These are phyloP conservation scores for Citrullus mucosospermus DNA, from an alignment of 306 rosid species.

Conservation along the genomic window DNA sequence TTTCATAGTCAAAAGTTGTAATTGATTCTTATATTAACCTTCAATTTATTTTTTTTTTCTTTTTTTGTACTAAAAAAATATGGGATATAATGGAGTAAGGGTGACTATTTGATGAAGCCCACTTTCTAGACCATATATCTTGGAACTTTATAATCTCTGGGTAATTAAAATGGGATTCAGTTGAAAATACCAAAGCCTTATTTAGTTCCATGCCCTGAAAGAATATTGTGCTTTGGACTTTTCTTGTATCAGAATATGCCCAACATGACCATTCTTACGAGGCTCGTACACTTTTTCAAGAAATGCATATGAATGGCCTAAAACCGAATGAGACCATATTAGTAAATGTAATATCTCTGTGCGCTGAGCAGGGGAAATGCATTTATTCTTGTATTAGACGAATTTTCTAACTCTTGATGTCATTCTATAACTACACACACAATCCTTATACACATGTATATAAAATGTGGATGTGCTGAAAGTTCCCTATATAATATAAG, in stretches of 20 bases:
- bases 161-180: constrained; percentile 28
- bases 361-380: constrained; percentile 72
- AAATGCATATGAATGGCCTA: constrained; percentile 51
- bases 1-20: constrained; percentile 54
- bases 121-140: constrained; percentile 25
- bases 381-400: constrained; percentile 58
- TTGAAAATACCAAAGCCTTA: constrained; percentile 41
- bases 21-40: constrained; percentile 54
- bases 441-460: constrained; percentile 39
- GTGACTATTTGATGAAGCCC: constrained; percentile 38
- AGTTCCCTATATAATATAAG: constrained; percentile 45
- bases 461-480: constrained; percentile 72
- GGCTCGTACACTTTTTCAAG: constrained; percentile 61
- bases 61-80: constrained; percentile 38
- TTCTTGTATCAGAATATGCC: constrained; percentile 35
- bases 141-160: too few relatives aligned
- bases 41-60: constrained; percentile 19
- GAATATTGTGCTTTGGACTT: constrained; percentile 61
- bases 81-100: constrained; percentile 43
- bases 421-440: constrained; percentile 24
- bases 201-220: constrained; percentile 61
- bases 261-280: constrained; percentile 44
- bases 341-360: constrained; percentile 62
- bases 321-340: constrained; percentile 53
- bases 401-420: constrained; percentile 8